Evolutionary conservation across 495 filamentous ascomycete species (phyloP).

Genomic region (Aspergillus steynii): DNA sequence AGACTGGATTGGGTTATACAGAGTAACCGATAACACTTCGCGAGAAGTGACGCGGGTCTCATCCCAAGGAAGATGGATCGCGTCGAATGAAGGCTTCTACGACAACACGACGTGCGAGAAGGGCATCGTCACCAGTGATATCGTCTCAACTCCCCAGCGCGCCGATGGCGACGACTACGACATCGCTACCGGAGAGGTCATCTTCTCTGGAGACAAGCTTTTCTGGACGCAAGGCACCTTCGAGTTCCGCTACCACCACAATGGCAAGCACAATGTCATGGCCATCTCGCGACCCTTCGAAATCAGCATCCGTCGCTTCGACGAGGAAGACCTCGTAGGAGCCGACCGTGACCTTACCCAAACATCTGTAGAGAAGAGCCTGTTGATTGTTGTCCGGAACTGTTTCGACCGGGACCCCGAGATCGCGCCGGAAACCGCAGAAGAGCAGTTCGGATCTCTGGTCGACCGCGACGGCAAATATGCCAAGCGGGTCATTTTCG

Average conservation of each 20-base stretch:
- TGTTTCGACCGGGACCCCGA: slow-evolving; percentile 92
- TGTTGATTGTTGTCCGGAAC: slow-evolving; percentile 81
- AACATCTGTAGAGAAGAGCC: slow-evolving; percentile 66
- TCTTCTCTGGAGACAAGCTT: slow-evolving; percentile 89
- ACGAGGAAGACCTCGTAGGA: slow-evolving; percentile 56
- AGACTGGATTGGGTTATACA: slow-evolving; percentile 96
- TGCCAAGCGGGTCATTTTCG: slow-evolving; percentile 85
- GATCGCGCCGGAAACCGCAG: slow-evolving; percentile 76
- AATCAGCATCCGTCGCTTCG: slow-evolving; percentile 75
- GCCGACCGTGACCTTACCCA: slow-evolving; percentile 46
- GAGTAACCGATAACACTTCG: slow-evolving; percentile 87
- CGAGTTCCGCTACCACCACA: slow-evolving; percentile 96
- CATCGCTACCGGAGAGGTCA: slow-evolving; percentile 68
- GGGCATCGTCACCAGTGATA: slow-evolving; percentile 74
- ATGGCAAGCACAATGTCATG: slow-evolving; percentile 94
- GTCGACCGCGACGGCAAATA: slow-evolving; percentile 88
- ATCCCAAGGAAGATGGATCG: slow-evolving; percentile 88
- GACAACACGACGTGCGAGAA: slow-evolving; percentile 74
- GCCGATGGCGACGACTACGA: slow-evolving; percentile 47
- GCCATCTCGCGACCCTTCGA: slow-evolving; percentile 92
- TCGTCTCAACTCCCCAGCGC: slow-evolving; percentile 42
- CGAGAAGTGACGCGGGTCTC: slow-evolving; percentile 79
- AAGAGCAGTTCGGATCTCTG: slow-evolving; percentile 79
- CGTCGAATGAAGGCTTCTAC: slow-evolving; percentile 72
- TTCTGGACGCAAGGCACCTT: slow-evolving; percentile 97